phyloP scores from a whole-genome alignment of 768 basidiomycete genomes.

The Butyriboletus loyo region DNA sequence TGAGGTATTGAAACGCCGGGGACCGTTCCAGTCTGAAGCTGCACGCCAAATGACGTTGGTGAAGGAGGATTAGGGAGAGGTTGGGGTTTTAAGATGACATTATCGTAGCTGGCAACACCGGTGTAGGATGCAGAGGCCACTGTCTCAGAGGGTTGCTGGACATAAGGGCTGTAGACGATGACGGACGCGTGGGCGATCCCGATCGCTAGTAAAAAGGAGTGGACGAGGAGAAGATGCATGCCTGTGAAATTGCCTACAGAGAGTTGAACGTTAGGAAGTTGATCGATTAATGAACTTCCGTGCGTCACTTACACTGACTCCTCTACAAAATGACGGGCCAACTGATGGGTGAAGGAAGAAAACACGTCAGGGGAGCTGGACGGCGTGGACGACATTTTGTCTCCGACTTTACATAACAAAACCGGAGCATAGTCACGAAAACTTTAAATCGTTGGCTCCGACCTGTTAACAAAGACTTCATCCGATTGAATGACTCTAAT shows the following conservation, averaged over 20 bases:
- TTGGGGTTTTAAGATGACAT: slow-evolving; percentile 48
- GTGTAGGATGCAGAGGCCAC: slow-evolving; percentile 41
- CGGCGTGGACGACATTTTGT: neutral
- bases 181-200: slow-evolving; percentile 6
- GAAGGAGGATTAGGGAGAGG: slow-evolving; percentile 45
- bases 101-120: slow-evolving; percentile 50
- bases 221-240: slow-evolving; percentile 25
- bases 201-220: slow-evolving; percentile 19
- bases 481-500: no score
- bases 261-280: no score
- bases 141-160: slow-evolving; percentile 26
- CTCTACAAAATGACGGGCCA: slow-evolving; percentile 3
- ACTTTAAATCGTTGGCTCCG: no score
- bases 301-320: slow-evolving; percentile 11
- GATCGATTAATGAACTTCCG: neutral
- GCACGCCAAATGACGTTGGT: slow-evolving; percentile 40
- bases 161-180: slow-evolving; percentile 24
- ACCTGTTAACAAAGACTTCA: no score
- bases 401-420: neutral
- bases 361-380: neutral
- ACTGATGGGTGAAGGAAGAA: neutral
- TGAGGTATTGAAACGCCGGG: slow-evolving; percentile 40
- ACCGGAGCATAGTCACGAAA: no score
- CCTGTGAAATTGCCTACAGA: neutral
- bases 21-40: slow-evolving; percentile 33